Evolutionary conservation across 345 rosid genomes (phyloP), one percentile per base, ranked within the genome.

Genomic region (Trapa bicornis): DNA sequence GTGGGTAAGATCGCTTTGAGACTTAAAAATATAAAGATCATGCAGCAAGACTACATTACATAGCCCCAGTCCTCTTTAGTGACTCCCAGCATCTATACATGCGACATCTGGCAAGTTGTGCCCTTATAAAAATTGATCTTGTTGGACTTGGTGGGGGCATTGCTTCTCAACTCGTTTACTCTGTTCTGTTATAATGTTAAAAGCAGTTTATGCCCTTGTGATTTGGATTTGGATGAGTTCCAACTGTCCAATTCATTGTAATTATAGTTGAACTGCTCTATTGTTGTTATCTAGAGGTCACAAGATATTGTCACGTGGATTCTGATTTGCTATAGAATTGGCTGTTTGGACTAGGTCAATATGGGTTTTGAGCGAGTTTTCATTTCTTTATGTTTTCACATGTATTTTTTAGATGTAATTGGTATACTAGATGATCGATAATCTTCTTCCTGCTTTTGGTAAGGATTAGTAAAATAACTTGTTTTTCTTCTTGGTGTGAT

Each of bases 1-100:
- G 98, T 88, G 80, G 98, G 97, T 93, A 90, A 93, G 98, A 86
- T 82, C 86, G 92, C 91, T 92, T 84, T 74, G 80, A 81, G 87
- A 80, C 85, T 89, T 77, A 67, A 76, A 76, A 80, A 71, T 74
- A 77, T 74, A 77, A 68, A 81, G 80, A 66, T 82, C 72, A 80
- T 84, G 80, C 81, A 83, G 86, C 77, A 74, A 82, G 86, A 74
- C 83, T 84, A 71, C 79, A 73, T 52, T 81, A 70, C 61, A 29
- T 71, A 78, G 74, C 75, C 85, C 65, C 74, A 67, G 77, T 72
- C 75, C 72, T 75, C 77, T 69, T 43, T 64, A 74, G 83, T 68
- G 64, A 67, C 76, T 68, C 65, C 67, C 48, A 61, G 79, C 67
- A 75, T 76, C 74, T 74, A 68, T 74, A 68, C 79, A 66, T 77